Conservation (phyloP, 495 filamentous ascomycete genomes). For the Penicillium egyptiacum region DNA sequence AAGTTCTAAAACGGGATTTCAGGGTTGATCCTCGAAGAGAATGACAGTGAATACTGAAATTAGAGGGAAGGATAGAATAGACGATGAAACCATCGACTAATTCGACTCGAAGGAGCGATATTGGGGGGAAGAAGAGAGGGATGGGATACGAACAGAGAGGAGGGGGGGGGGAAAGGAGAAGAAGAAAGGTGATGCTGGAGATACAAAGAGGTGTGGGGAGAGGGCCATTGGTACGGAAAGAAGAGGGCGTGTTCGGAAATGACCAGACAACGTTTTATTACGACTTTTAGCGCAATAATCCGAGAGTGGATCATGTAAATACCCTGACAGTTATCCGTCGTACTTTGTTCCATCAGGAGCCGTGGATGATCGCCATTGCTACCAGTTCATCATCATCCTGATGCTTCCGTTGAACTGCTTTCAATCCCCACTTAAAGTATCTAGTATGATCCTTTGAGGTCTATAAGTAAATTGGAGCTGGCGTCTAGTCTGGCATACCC, state of each 20-base stretch:
- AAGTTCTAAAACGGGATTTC: constrained; percentile 15
- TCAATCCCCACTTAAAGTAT: not conserved
- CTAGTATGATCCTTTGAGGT: not conserved
- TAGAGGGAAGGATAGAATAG: constrained; percentile 28
- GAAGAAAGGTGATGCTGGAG: constrained; percentile 35
- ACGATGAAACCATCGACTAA: constrained; percentile 33
- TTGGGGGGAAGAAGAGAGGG: constrained; percentile 23
- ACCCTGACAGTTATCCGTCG: constrained; percentile 3
- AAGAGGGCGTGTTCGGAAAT: constrained; percentile 13
- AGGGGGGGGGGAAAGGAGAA: constrained; percentile 28
- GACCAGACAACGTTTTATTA: constrained; percentile 8
- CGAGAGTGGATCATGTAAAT: not conserved
- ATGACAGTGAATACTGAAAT: constrained; percentile 37
- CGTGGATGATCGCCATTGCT: constrained; percentile 33
- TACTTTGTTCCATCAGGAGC: constrained; percentile 12
- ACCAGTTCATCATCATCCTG: constrained; percentile 23
- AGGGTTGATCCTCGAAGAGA: constrained; percentile 39
- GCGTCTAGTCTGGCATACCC: not conserved
- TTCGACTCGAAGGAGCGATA: constrained; percentile 42
- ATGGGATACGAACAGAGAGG: constrained; percentile 15
- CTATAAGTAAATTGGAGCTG: not conserved
- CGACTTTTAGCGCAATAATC: not conserved
- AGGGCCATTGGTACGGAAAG: constrained; percentile 15
- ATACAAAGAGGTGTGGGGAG: constrained; percentile 37
- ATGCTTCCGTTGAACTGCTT: constrained; percentile 8